Conservation (phyloP, 106 monocot genomes). For the Acorus calamus region DNA sequence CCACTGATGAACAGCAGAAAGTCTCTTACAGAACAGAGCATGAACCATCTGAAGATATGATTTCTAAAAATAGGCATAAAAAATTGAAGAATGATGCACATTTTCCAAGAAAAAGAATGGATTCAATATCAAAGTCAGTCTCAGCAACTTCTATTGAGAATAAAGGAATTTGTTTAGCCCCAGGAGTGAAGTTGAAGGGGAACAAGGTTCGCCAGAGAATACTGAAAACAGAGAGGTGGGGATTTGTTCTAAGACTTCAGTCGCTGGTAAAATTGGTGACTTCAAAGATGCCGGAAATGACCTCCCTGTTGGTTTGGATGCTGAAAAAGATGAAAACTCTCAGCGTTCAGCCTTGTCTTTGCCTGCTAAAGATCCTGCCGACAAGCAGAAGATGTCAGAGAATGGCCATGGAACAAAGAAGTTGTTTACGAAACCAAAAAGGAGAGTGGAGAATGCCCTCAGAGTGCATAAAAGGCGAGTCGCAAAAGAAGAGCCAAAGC, state of each 20-base stretch:
- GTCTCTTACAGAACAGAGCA: slow-evolving; percentile 4
- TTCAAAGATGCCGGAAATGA: slow-evolving; percentile 3
- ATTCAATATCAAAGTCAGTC: background rate
- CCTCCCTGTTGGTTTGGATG: background rate
- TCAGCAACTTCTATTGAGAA: slow-evolving; percentile 6
- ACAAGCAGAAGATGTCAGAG: slow-evolving; percentile 1
- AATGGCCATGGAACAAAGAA: slow-evolving; percentile 9
- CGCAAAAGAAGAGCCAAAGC: slow-evolving; percentile 9
- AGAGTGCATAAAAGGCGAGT: slow-evolving; percentile 14
- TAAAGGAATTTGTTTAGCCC: slow-evolving; percentile 10
- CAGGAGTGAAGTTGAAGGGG: slow-evolving; percentile 1
- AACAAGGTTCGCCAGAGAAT: background rate
- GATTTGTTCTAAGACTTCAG: slow-evolving; percentile 3
- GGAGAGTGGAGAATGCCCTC: slow-evolving; percentile 6
- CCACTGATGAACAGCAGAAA: slow-evolving; percentile 1
- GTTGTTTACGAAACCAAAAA: slow-evolving; percentile 12
- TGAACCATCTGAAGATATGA: slow-evolving; percentile 6
- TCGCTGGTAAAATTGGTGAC: background rate
- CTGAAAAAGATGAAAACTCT: background rate
- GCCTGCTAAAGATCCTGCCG: slow-evolving; percentile 6
- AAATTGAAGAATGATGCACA: slow-evolving; percentile 5
- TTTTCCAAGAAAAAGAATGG: slow-evolving; percentile 11
- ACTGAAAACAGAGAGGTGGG: slow-evolving; percentile 10
- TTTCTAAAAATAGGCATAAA: slow-evolving; percentile 30
- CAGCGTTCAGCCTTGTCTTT: background rate